Base-by-base conservation (phyloP, 2,329 filamentous ascomycete species). In the Cladosporium austrohemisphaericum region DNA sequence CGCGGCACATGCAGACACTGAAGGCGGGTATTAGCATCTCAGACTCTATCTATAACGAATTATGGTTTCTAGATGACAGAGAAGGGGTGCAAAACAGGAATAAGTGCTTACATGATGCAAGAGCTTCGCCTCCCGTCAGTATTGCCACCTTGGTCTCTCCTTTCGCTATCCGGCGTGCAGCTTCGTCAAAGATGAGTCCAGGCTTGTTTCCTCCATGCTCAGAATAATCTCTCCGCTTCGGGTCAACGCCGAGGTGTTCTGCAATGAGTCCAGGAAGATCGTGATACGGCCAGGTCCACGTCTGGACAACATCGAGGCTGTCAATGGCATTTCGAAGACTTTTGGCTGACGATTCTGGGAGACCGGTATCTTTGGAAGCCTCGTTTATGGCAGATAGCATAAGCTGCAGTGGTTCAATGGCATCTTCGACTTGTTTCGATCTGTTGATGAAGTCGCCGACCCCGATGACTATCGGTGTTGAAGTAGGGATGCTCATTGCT, bases 211-310 rank as follows among this genome's bases (percentile, higher is more conserved):
- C 83, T 0, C 81, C 82, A 68, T 85, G 80, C 2, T 76, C 74
- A 19, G 74, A 79, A 51, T 78, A 75, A 20, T 69, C 64, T 40
- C 68, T 72, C 56, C 79, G 75, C 1, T 66, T 68, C 0, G 76
- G 68, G 2, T 71, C 61, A 3, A 79, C 67, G 0, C 68, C 71
- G 2, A 85, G 63, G 29, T 69, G 73, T 31, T 74, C 56, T 0
- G 76, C 70, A 5, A 86, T 60, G 1, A 80, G 65, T 4, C 69
- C 71, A 0, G 81, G 79, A 1, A 85, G 64, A 59, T 85, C 76
- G 1, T 71, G 65, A 59, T 85, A 85, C 1, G 77, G 75, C 82
- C 82, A 85, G 0, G 82, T 84, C 82, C 82, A 86, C 0, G 79
- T 79, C 32, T 71, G 73, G 8, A 85, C 80, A 3, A 84, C 74